Conservation (phyloP, 495 filamentous ascomycete species). For the Penicillium taxi region DNA sequence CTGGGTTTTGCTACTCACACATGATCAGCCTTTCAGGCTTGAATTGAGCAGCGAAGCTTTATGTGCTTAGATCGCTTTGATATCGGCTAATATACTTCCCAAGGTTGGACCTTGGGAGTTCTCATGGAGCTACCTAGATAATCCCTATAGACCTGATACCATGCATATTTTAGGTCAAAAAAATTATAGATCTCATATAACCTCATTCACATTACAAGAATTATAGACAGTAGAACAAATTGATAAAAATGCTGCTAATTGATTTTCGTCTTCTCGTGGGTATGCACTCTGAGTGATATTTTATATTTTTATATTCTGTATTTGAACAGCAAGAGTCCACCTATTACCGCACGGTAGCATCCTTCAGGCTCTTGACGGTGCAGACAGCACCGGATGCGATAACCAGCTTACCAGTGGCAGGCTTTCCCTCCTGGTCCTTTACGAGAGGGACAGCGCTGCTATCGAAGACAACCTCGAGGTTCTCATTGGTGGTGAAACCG, state of each 20-base stretch:
- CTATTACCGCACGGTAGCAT: conserved; percentile 56
- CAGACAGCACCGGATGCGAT: conserved; percentile 65
- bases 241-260: conserved; percentile 11
- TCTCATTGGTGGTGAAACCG: conserved; percentile 79
- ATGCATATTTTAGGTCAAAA: too few relatives aligned
- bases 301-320: conserved; percentile 13
- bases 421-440: conserved; percentile 53
- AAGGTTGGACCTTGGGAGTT: too few relatives aligned
- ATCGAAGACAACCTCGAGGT: conserved; percentile 72
- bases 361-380: conserved; percentile 62
- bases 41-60: too few relatives aligned
- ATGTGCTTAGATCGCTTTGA: too few relatives aligned
- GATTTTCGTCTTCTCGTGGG: conserved; percentile 24
- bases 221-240: conserved; percentile 1
- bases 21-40: too few relatives aligned
- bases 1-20: conserved; percentile 28
- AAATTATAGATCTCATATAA: too few relatives aligned
- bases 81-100: too few relatives aligned
- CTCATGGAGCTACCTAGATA: too few relatives aligned
- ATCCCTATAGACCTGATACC: too few relatives aligned
- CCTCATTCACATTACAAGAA: too few relatives aligned
- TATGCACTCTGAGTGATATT: conserved; percentile 18
- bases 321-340: not conserved
- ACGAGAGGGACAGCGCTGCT: conserved; percentile 52
- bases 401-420: conserved; percentile 58